These are phyloP conservation scores for Vanderwaltozyma polyspora DNA, from an alignment of 805 yeast species.

Conservation along the genomic window DNA sequence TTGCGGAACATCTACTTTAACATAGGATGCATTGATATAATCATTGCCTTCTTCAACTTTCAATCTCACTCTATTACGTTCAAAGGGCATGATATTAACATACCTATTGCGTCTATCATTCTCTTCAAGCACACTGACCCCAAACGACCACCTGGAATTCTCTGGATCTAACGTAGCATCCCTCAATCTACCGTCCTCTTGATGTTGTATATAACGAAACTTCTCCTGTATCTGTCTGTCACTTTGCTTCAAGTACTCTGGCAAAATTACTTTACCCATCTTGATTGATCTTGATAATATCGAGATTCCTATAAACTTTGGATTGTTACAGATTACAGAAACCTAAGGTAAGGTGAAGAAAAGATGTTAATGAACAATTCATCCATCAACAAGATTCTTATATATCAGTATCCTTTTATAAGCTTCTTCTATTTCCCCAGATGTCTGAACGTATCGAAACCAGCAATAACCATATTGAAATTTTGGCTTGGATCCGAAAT, in stretches of 20 bases:
- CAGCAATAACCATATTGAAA: no score
- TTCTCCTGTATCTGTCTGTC: constrained; percentile 17
- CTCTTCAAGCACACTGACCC: constrained; percentile 14
- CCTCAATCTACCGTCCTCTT: constrained; percentile 30
- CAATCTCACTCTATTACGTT: constrained; percentile 42
- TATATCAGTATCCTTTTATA: no score
- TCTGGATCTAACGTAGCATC: constrained; percentile 25
- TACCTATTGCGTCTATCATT: constrained; percentile 44
- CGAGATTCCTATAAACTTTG: no score
- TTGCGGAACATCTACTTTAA: constrained; percentile 26
- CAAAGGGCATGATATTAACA: constrained; percentile 54
- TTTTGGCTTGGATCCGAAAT: no score
- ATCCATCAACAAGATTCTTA: no score
- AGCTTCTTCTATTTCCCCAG: no score
- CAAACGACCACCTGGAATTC: constrained; percentile 23
- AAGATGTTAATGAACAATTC: no score
- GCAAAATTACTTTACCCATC: background rate
- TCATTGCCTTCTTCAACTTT: constrained; percentile 31
- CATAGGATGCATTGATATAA: constrained; percentile 79
- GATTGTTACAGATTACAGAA: no score
- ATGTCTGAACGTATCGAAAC: no score
- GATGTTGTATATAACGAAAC: constrained; percentile 26
- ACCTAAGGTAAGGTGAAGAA: no score
- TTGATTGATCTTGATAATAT: no score
- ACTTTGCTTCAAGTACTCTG: constrained; percentile 18